Percentiles rank a stretch among this genome's conserved stretches.
Conservation (phyloP, 768 basidiomycete species). For the Holtermanniella nyarrowii region DNA sequence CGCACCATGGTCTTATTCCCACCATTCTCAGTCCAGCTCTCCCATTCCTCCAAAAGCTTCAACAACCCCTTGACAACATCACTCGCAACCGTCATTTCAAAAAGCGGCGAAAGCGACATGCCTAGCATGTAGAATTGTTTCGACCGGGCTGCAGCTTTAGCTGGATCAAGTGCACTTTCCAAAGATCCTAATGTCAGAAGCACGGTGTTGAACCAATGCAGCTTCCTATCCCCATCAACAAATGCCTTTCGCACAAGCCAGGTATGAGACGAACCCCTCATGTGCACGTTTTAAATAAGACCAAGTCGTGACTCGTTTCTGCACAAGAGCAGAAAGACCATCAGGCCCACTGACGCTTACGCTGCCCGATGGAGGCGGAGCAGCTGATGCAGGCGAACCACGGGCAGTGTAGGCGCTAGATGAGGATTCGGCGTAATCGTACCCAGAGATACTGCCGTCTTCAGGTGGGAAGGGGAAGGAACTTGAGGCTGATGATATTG, state of each 20-base stretch:
- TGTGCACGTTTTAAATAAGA: background rate
- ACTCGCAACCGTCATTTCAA: slow-evolving; percentile 18
- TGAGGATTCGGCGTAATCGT: background rate
- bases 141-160: slow-evolving; percentile 19
- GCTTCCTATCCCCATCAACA: too few species aligned
- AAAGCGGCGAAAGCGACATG: slow-evolving; percentile 21
- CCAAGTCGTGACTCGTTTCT: background rate
- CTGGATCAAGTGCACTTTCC: slow-evolving; percentile 20
- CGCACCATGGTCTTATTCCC: slow-evolving; percentile 35
- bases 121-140: slow-evolving; percentile 32
- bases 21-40: slow-evolving; percentile 22
- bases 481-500: background rate
- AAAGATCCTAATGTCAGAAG: slow-evolving; percentile 21
- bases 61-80: slow-evolving; percentile 20
- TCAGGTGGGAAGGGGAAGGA: background rate
- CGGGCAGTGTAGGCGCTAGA: background rate
- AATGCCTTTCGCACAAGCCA: too few species aligned
- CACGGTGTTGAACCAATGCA: slow-evolving; percentile 38
- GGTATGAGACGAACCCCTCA: background rate
- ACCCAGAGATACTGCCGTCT: background rate
- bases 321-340: background rate
- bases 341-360: background rate
- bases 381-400: background rate
- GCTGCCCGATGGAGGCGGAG: too few species aligned
- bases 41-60: slow-evolving; percentile 38